Base-by-base conservation (phyloP, 1,139 yeast genomes). In the Candida sp. region DNA sequence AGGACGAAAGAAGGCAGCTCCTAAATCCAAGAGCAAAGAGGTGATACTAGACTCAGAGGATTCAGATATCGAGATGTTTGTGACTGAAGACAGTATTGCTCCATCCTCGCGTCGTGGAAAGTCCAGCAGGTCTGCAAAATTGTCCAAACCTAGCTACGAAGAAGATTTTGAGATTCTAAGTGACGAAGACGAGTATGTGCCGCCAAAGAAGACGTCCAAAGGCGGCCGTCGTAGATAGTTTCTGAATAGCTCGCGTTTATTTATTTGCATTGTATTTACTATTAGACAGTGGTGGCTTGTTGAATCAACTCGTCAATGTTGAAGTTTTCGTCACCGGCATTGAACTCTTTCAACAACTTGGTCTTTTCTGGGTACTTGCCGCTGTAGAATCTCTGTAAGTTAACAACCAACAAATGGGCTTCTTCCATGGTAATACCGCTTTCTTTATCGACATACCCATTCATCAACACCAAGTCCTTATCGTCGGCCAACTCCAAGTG, bases 361-460 rank as follows among this genome's bases (percentile, higher is more conserved):
- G 92, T 82, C 23, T 77, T 73, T 38, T 73, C 73, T 1, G 87
- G 88, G 27, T 42, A 49, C 25, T 48, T 45, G 3, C 72, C 78
- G 8, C 96, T 96, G 66, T 92, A 94, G 69, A 94, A 94, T 63
- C 97, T 80, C 69, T 94, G 99, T 48, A 93, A 74, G 60, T 90
- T 90, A 59, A 93, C 74, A 33, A 91, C 77, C 50, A 94, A 75
- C 54, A 93, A 71, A 57, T 91, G 96, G 0, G 97, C 90, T 56
- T 89, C 93, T 44, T 86, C 88, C 56, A 86, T 63, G 3, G 86
- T 67, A 31, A 90, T 72, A 32, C 85, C 77, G 11, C 88, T 77
- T 50, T 91, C 94, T 50, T 77, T 73, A 63, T 93, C 97, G 7
- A 92, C 85, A 28, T 80, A 80, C 1, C 98, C 97, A 60, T 92